Evolutionary conservation across 768 basidiomycete species (phyloP).

Genomic region (Tricholoma terreum): DNA sequence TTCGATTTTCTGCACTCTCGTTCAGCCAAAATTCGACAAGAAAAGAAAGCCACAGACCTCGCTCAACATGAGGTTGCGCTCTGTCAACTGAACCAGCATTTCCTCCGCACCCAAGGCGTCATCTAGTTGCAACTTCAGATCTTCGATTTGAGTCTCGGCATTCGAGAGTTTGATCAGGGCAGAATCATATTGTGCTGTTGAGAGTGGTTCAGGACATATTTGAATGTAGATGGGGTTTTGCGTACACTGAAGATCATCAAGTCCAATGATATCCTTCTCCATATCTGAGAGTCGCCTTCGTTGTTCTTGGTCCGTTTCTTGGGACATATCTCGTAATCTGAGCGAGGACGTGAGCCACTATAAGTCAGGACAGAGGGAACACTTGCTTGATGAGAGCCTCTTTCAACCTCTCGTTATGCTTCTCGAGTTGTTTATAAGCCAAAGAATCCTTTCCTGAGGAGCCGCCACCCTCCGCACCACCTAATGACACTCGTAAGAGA

Average conservation of each 20-base stretch:
- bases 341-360: not conserved
- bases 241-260: slow-evolving; percentile 80
- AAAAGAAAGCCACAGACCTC: slow-evolving; percentile 53
- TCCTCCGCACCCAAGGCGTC: slow-evolving; percentile 95
- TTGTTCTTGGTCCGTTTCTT: slow-evolving; percentile 85
- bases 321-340: slow-evolving; percentile 84
- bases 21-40: not conserved
- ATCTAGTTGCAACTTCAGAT: slow-evolving; percentile 91
- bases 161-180: slow-evolving; percentile 78
- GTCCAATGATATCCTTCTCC: slow-evolving; percentile 78
- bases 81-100: slow-evolving; percentile 92
- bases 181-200: slow-evolving; percentile 73
- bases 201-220: slow-evolving; percentile 7
- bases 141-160: slow-evolving; percentile 89
- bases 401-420: slow-evolving; percentile 93
- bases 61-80: slow-evolving; percentile 86
- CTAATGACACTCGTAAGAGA: slow-evolving; percentile 5
- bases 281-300: slow-evolving; percentile 78
- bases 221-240: not conserved
- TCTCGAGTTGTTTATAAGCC: slow-evolving; percentile 85
- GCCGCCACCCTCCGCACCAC: slow-evolving; percentile 22
- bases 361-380: not conserved
- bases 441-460: slow-evolving; percentile 52
- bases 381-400: slow-evolving; percentile 82
- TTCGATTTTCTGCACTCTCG: slow-evolving; percentile 76